Conservation (phyloP, 768 basidiomycete genomes). For the Pulveroboletus ravenelii region DNA sequence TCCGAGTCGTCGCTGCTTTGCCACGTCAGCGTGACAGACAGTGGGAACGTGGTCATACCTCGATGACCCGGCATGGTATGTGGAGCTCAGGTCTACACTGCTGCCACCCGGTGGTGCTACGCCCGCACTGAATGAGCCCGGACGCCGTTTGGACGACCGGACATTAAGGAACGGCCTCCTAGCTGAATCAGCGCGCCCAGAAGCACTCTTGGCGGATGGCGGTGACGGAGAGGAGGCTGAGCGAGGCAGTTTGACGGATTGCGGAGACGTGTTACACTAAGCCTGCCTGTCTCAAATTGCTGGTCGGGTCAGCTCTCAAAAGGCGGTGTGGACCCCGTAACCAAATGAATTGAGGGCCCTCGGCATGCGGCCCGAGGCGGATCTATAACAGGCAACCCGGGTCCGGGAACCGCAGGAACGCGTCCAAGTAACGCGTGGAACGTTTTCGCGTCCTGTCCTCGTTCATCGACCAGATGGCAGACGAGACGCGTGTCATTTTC, state of each 20-base stretch:
- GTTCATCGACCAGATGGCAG: slow-evolving; percentile 19
- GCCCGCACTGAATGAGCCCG: slow-evolving; percentile 20
- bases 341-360: background rate
- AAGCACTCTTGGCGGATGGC: slow-evolving; percentile 50
- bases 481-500: slow-evolving; percentile 33
- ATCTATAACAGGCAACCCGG: slow-evolving; percentile 9
- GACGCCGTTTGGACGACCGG: slow-evolving; percentile 25
- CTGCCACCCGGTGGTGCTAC: slow-evolving; percentile 23
- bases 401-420: background rate
- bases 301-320: slow-evolving; percentile 4
- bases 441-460: slow-evolving; percentile 10
- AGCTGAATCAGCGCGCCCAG: slow-evolving; percentile 46
- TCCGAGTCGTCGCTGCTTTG: slow-evolving; percentile 45
- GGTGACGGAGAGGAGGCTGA: slow-evolving; percentile 77
- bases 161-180: slow-evolving; percentile 35
- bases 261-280: background rate
- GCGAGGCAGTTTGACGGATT: slow-evolving; percentile 62
- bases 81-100: slow-evolving; percentile 72
- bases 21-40: slow-evolving; percentile 17
- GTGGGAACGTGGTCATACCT: slow-evolving; percentile 42
- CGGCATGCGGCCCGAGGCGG: background rate
- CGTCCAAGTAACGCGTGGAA: slow-evolving; percentile 8
- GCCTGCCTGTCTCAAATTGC: background rate
- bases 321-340: slow-evolving; percentile 1
- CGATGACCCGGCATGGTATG: slow-evolving; percentile 82